A percentile compares a stretch with the other conserved stretches of the same genome.
phyloP scores from a whole-genome alignment of 2,329 filamentous ascomycete species.

The Endocalyx cinctus region DNA sequence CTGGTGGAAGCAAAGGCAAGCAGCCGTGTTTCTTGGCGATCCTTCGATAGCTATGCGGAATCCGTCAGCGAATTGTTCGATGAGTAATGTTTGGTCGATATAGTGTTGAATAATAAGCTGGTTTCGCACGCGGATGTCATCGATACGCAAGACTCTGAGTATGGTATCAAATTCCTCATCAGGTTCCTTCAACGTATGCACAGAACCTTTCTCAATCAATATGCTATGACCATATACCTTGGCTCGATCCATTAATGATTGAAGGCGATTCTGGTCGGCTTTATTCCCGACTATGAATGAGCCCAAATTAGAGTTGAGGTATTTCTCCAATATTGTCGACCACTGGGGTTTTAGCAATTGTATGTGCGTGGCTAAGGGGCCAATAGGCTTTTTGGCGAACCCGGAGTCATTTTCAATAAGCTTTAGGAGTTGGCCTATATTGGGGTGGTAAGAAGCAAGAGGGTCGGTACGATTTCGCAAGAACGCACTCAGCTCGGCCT shows the following conservation, averaged over 20 bases:
- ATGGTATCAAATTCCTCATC: slow-evolving; percentile 70
- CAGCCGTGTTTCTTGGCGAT: slow-evolving; percentile 64
- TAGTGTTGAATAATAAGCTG: slow-evolving; percentile 76
- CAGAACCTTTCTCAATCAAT: slow-evolving; percentile 56
- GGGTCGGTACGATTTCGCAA: slow-evolving; percentile 53
- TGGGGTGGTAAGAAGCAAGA: slow-evolving; percentile 59
- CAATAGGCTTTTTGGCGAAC: slow-evolving; percentile 71
- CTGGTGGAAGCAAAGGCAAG: slow-evolving; percentile 67
- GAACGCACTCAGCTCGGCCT: slow-evolving; percentile 48
- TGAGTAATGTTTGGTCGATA: slow-evolving; percentile 81
- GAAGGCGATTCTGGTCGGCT: slow-evolving; percentile 67
- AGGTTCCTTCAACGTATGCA: slow-evolving; percentile 68
- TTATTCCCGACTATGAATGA: slow-evolving; percentile 80
- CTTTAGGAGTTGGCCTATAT: slow-evolving; percentile 59
- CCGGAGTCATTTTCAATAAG: slow-evolving; percentile 65
- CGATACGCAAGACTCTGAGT: slow-evolving; percentile 74
- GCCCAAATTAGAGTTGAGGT: slow-evolving; percentile 64
- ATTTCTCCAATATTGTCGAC: slow-evolving; percentile 76
- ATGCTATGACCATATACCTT: no score
- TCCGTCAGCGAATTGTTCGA: slow-evolving; percentile 64
- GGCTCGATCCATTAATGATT: slow-evolving; percentile 63
- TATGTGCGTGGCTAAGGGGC: slow-evolving; percentile 77
- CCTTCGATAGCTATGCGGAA: slow-evolving; percentile 62
- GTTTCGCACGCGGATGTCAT: slow-evolving; percentile 71
- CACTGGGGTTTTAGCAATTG: slow-evolving; percentile 74